Conservation (phyloP, 371 early-diverging fungal species). For the Mortierella sp. region DNA sequence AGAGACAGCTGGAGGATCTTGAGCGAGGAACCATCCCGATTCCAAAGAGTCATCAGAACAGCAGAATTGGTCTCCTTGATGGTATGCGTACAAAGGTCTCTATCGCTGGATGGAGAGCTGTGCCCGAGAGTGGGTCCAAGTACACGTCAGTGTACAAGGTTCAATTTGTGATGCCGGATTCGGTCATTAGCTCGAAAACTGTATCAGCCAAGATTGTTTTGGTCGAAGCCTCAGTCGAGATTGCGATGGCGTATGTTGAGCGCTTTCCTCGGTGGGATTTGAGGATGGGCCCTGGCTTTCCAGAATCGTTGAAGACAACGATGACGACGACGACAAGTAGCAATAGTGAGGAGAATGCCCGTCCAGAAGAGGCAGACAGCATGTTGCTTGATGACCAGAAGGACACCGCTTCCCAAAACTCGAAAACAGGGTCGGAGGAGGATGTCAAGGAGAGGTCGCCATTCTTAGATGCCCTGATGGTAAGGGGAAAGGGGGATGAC, state of each 20-base stretch:
- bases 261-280: constrained; percentile 32
- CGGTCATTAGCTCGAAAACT: constrained; percentile 9
- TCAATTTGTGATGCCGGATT: constrained; percentile 23
- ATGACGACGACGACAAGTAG: too few relatives aligned
- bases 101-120: constrained; percentile 25
- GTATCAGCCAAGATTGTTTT: constrained; percentile 24
- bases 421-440: constrained; percentile 4
- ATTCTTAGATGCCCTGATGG: constrained; percentile 26
- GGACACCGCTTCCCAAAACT: constrained; percentile 8
- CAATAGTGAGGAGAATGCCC: background rate
- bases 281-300: constrained; percentile 42
- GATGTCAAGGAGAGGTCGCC: constrained; percentile 25
- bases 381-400: constrained; percentile 6
- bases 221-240: constrained; percentile 33
- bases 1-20: constrained; percentile 35
- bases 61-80: background rate
- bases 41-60: constrained; percentile 7
- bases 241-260: constrained; percentile 33
- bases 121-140: constrained; percentile 14
- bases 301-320: constrained; percentile 19
- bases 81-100: constrained; percentile 8
- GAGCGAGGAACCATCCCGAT: constrained; percentile 12
- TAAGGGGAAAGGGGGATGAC: too few relatives aligned
- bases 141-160: constrained; percentile 14
- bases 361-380: background rate